Conservation (phyloP, 495 filamentous ascomycete species). For the Daldinia vernicosa region DNA sequence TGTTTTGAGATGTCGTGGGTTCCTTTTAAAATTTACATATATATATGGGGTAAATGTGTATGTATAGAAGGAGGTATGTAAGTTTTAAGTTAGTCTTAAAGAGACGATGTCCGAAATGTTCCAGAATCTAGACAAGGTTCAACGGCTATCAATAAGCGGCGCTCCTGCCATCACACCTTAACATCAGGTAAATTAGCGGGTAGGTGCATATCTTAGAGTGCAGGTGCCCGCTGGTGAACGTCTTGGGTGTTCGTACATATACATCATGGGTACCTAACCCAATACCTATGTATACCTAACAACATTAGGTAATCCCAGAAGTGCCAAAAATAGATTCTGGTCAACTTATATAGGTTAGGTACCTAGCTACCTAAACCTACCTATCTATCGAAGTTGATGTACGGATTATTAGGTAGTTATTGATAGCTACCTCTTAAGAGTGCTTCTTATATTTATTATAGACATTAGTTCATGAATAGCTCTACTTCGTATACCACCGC, state of each 20-base stretch:
- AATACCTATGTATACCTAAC: not conserved
- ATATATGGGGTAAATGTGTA: not conserved
- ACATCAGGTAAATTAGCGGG: constrained; percentile 7
- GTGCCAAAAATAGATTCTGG: not conserved
- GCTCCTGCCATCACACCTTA: constrained; percentile 3
- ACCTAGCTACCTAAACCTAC: too few relatives aligned
- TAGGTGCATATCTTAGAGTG: constrained; percentile 8
- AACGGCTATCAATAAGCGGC: constrained; percentile 1
- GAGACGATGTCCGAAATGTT: constrained; percentile 3
- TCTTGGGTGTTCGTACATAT: not conserved
- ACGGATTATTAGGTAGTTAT: too few relatives aligned
- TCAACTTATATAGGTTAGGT: not conserved
- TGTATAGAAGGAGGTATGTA: constrained; percentile 7
- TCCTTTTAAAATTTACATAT: constrained; percentile 9
- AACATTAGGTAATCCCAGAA: not conserved
- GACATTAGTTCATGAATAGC: not conserved
- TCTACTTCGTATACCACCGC: not conserved
- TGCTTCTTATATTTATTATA: not conserved
- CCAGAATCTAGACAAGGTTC: constrained; percentile 22
- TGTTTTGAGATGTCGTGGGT: constrained; percentile 1
- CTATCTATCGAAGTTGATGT: not conserved
- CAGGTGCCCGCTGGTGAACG: not conserved
- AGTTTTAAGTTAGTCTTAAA: not conserved
- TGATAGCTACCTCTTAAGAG: not conserved
- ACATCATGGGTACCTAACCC: not conserved